phyloP scores from a whole-genome alignment of 805 yeast species.

The Ogataea kodamae region DNA sequence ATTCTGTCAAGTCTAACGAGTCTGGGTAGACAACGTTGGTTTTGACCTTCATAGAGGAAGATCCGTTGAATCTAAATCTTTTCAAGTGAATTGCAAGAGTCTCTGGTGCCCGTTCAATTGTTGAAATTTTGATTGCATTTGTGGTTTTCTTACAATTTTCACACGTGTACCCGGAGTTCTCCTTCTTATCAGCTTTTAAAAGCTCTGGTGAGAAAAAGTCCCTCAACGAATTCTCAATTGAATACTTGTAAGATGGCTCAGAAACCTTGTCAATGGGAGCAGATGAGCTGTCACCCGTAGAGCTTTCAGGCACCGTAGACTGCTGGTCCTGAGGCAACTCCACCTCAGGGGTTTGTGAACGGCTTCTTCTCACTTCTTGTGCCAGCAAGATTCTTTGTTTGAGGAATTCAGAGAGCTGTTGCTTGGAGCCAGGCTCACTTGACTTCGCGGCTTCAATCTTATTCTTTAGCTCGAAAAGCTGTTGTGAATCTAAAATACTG shows the following conservation, averaged over 20 bases:
- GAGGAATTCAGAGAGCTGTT: constrained; percentile 28
- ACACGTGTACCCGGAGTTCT: constrained; percentile 79
- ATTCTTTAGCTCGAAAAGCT: constrained; percentile 26
- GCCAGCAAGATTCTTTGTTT: constrained; percentile 29
- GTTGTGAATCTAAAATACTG: constrained; percentile 28
- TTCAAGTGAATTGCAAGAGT: constrained; percentile 83
- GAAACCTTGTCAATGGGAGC: constrained; percentile 3
- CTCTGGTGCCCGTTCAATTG: constrained; percentile 82
- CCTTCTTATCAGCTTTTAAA: constrained; percentile 63
- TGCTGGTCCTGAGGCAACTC: constrained; percentile 8
- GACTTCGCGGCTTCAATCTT: constrained; percentile 29
- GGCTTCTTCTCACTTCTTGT: constrained; percentile 24
- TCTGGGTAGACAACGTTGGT: constrained; percentile 81
- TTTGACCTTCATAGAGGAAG: constrained; percentile 75
- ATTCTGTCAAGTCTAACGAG: constrained; percentile 67
- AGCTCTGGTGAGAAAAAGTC: constrained; percentile 84
- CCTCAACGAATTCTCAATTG: constrained; percentile 68
- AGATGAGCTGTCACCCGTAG: constrained; percentile 1
- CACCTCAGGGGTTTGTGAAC: constrained; percentile 27
- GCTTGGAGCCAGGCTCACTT: constrained; percentile 21
- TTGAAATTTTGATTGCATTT: constrained; percentile 69
- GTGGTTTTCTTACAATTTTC: constrained; percentile 79
- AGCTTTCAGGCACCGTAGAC: constrained; percentile 7
- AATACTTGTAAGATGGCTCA: constrained; percentile 38
- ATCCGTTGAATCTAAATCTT: constrained; percentile 83